Conservation (phyloP, 192 early-diverging fungal species). For the Glomus cerebriforme region DNA sequence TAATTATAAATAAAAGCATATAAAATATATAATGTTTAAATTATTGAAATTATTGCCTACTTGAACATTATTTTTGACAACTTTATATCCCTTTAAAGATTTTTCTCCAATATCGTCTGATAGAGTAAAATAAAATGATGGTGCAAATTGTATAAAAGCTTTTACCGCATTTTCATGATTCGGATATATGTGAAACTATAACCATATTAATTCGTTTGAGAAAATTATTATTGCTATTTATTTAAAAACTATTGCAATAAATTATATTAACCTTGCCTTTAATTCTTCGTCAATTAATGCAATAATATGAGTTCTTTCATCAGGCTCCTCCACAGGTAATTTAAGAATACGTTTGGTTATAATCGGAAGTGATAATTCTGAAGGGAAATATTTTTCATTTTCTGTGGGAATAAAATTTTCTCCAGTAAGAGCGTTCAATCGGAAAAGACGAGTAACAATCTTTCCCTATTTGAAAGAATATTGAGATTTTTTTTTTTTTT, state of each 20-base stretch:
- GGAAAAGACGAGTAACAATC: constrained; percentile 41
- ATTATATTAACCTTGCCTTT: constrained; percentile 41
- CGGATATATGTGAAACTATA: constrained; percentile 64
- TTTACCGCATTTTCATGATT: constrained; percentile 51
- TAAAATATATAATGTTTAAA: constrained; percentile 33
- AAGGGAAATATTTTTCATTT: constrained; percentile 35
- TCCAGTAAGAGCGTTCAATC: constrained; percentile 72
- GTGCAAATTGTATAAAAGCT: constrained; percentile 57
- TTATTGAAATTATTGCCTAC: constrained; percentile 5
- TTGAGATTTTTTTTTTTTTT: too few species aligned
- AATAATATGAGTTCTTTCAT: constrained; percentile 59
- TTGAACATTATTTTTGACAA: constrained; percentile 48
- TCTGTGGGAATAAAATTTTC: constrained; percentile 45
- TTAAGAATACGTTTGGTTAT: constrained; percentile 51
- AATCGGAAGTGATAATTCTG: constrained; percentile 41
- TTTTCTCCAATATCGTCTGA: constrained; percentile 51
- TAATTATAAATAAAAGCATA: constrained; percentile 38
- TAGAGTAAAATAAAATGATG: constrained; percentile 71
- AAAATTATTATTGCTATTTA: constrained; percentile 13
- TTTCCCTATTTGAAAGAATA: constrained; percentile 31
- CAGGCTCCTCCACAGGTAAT: constrained; percentile 65
- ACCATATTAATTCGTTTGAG: constrained; percentile 8
- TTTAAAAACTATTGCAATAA: constrained; percentile 33
- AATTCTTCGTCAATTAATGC: constrained; percentile 52
- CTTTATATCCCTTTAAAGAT: constrained; percentile 57